phyloP scores from a whole-genome alignment of 805 yeast genomes.

The Teunomyces funiuensis region DNA sequence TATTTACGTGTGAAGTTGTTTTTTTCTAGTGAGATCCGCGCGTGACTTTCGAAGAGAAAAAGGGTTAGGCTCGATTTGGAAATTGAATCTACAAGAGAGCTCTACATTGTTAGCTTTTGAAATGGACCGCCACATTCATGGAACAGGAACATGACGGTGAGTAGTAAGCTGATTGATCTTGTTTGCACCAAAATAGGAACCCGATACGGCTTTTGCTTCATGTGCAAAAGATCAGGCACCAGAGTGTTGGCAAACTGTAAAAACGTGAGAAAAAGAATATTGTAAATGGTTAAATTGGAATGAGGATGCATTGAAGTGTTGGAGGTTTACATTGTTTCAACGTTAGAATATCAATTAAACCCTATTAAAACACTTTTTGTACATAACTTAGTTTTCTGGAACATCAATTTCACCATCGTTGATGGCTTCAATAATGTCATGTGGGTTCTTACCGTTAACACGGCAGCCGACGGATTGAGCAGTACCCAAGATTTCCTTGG shows the following conservation, averaged over 20 bases:
- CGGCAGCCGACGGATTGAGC: slow-evolving; percentile 99
- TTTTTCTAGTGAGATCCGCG: not conserved
- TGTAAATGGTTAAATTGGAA: not conserved
- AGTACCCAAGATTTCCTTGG: slow-evolving; percentile 99
- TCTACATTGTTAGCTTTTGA: slow-evolving; percentile 10
- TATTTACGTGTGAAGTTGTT: not conserved
- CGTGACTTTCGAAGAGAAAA: not conserved
- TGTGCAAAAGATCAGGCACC: slow-evolving; percentile 15
- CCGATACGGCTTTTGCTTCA: slow-evolving; percentile 11
- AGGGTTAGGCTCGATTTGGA: not conserved
- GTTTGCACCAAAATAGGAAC: slow-evolving; percentile 22
- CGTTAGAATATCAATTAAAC: slow-evolving; percentile 19
- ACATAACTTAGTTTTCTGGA: slow-evolving; percentile 68
- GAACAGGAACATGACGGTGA: slow-evolving; percentile 19
- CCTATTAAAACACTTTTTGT: slow-evolving; percentile 39
- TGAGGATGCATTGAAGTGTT: slow-evolving; percentile 1
- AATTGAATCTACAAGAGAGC: not conserved
- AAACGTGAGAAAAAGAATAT: slow-evolving; percentile 1
- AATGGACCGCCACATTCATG: slow-evolving; percentile 13
- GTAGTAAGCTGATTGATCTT: slow-evolving; percentile 15
- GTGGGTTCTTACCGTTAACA: slow-evolving; percentile 99
- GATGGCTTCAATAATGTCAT: slow-evolving; percentile 97
- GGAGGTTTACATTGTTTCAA: slow-evolving; percentile 2
- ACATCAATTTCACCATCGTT: slow-evolving; percentile 97
- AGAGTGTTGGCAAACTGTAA: slow-evolving; percentile 19